phyloP scores from a whole-genome alignment of 441 rosid species.

The Aquilaria agallochum region DNA sequence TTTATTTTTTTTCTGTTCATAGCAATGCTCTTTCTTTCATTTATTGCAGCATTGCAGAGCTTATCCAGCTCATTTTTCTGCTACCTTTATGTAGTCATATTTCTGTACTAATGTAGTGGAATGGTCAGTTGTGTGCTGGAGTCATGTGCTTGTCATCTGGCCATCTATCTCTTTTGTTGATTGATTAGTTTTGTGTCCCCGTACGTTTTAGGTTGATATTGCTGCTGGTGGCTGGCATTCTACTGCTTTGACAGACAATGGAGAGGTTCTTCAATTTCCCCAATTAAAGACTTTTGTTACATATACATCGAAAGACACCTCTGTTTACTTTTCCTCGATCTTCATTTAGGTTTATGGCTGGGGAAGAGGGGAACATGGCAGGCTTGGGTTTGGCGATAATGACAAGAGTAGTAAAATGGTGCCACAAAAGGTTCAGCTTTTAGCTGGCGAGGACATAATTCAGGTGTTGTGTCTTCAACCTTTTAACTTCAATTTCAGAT shows the following conservation, averaged over 20 bases:
- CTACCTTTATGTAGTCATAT: too few species aligned
- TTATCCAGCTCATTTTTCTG: too few species aligned
- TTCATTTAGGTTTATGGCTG: conserved; percentile 78
- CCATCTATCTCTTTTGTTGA: neutral
- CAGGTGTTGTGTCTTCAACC: conserved; percentile 43
- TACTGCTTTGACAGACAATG: conserved; percentile 73
- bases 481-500: neutral
- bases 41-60: too few species aligned
- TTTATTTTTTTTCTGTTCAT: too few species aligned
- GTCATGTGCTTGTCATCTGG: neutral
- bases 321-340: conserved; percentile 5
- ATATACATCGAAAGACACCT: neutral
- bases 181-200: conserved; percentile 10
- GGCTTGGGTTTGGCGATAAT: conserved; percentile 97
- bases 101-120: too few species aligned
- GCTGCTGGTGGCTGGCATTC: conserved; percentile 99
- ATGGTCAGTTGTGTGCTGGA: too few species aligned
- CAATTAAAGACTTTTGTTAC: neutral
- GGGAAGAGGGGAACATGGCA: conserved; percentile 99
- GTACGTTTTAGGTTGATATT: conserved; percentile 75
- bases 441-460: conserved; percentile 74
- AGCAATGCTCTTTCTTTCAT: too few species aligned
- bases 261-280: conserved; percentile 50
- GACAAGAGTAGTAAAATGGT: conserved; percentile 99
- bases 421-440: conserved; percentile 87